Conservation (phyloP, 108 stramenopile species). For the Seminavis robusta region DNA sequence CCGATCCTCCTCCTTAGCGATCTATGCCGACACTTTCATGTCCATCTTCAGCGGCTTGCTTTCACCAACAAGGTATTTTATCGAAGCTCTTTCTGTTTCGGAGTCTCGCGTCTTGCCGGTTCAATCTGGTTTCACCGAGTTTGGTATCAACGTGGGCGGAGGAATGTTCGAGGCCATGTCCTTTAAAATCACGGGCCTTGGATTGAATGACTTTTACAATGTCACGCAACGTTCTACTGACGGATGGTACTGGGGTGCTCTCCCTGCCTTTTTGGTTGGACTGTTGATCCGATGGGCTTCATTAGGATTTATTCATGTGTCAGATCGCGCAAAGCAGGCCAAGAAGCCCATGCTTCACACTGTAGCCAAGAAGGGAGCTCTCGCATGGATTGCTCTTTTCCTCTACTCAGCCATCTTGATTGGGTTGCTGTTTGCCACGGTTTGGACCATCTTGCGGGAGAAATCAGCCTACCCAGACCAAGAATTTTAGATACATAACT, state of each 20-base stretch:
- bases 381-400: not conserved
- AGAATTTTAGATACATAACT: too few relatives aligned
- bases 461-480: too few relatives aligned
- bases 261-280: slow-evolving; percentile 32
- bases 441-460: not conserved
- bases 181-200: slow-evolving; percentile 10
- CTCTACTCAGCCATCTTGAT: not conserved
- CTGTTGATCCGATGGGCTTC: slow-evolving; percentile 27
- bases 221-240: slow-evolving; percentile 12
- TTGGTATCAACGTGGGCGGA: slow-evolving; percentile 1
- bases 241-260: slow-evolving; percentile 40
- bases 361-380: not conserved
- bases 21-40: slow-evolving; percentile 12
- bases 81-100: slow-evolving; percentile 21
- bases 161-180: too few relatives aligned
- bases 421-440: not conserved
- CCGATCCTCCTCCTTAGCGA: not conserved
- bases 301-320: slow-evolving; percentile 19
- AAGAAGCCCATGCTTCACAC: slow-evolving; percentile 23
- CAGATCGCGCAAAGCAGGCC: slow-evolving; percentile 16
- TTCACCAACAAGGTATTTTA: slow-evolving; percentile 33
- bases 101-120: slow-evolving; percentile 29
- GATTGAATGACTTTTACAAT: slow-evolving; percentile 20
- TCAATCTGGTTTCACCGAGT: slow-evolving; percentile 43
- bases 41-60: slow-evolving; percentile 26